Evolutionary conservation across 1,139 yeast species (phyloP).

Genomic region (Pneumocystis sp.): DNA sequence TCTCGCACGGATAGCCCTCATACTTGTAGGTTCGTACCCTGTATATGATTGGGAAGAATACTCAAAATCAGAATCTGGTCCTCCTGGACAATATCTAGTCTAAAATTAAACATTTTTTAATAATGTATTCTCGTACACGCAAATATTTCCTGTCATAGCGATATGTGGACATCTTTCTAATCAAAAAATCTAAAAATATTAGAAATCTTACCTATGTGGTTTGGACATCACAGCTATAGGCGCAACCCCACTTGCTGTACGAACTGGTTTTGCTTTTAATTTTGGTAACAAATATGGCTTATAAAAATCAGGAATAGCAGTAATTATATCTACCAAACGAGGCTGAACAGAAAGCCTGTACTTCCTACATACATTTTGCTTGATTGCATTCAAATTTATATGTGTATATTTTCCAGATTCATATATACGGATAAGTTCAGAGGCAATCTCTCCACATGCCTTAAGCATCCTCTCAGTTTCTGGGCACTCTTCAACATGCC

Average conservation of each 20-base stretch:
- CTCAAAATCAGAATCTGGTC: constrained; percentile 96
- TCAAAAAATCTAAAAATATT: constrained; percentile 87
- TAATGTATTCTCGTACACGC: constrained; percentile 34
- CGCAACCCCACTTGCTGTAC: constrained; percentile 68
- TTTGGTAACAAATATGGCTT: constrained; percentile 83
- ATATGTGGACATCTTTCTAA: constrained; percentile 99
- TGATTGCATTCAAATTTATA: constrained; percentile 77
- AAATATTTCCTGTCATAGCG: constrained; percentile 95
- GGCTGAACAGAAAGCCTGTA: constrained; percentile 89
- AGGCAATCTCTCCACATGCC: constrained; percentile 13
- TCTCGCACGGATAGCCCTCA: constrained; percentile 95
- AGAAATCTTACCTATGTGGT: constrained; percentile 39
- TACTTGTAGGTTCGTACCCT: constrained; percentile 96
- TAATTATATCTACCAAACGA: constrained; percentile 80
- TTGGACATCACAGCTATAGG: constrained; percentile 20
- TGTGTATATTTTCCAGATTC: constrained; percentile 28
- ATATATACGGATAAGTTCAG: constrained; percentile 11
- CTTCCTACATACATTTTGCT: constrained; percentile 72
- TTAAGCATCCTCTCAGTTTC: constrained; percentile 4
- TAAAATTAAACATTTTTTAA: background rate
- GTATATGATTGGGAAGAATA: constrained; percentile 96
- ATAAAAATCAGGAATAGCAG: constrained; percentile 91
- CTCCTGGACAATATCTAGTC: constrained; percentile 77
- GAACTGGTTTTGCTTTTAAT: constrained; percentile 90
- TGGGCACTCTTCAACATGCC: background rate